These are phyloP conservation scores for Penicillium soppii DNA, from an alignment of 495 filamentous ascomycete species.

Conservation along the genomic window DNA sequence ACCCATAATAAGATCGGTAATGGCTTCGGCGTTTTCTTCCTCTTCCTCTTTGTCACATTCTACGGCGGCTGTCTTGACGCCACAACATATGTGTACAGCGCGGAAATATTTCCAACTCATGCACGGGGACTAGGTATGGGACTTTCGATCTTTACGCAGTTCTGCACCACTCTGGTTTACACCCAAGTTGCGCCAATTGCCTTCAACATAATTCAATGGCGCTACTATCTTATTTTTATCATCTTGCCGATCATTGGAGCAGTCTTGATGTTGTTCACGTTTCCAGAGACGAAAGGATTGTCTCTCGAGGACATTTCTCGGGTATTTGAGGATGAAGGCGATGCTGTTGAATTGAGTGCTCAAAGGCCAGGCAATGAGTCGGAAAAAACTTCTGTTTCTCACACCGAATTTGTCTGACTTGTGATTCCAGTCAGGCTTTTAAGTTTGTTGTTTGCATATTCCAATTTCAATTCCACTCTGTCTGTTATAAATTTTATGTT, in stretches of 20 bases:
- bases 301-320: constrained; percentile 18
- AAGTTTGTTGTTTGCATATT: too few relatives aligned
- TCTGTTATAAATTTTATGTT: too few relatives aligned
- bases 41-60: constrained; percentile 7
- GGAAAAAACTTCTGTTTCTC: too few relatives aligned
- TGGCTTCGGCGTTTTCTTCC: constrained; percentile 7
- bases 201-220: constrained; percentile 22
- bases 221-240: constrained; percentile 28
- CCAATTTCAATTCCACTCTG: too few relatives aligned
- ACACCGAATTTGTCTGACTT: too few relatives aligned
- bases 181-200: constrained; percentile 9
- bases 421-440: too few relatives aligned
- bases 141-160: background rate
- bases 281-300: constrained; percentile 23
- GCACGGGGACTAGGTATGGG: background rate
- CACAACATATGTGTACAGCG: constrained; percentile 4
- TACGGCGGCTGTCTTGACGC: constrained; percentile 6
- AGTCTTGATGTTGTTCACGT: constrained; percentile 6
- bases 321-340: too few relatives aligned
- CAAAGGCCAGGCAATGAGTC: too few relatives aligned
- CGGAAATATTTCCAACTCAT: constrained; percentile 15
- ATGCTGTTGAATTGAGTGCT: too few relatives aligned
- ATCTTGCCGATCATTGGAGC: constrained; percentile 10
- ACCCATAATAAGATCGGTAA: constrained; percentile 14
- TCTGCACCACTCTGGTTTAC: background rate